Base-by-base conservation (phyloP, 73 alveolate species). In the Blepharisma japonicum region DNA sequence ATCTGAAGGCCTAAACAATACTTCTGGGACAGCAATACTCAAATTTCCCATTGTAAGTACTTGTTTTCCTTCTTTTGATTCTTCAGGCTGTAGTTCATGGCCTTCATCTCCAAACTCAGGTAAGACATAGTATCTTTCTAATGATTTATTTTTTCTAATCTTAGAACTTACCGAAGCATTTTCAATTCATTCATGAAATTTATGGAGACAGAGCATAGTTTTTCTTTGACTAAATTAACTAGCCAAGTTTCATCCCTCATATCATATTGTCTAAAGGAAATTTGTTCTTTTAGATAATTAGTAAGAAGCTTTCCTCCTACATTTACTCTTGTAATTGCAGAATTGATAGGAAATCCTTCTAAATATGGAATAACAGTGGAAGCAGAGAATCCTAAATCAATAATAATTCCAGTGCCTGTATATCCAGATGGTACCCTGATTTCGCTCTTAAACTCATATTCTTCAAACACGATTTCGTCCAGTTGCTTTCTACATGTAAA, bases 231-330 rank as follows among this genome's bases (percentile, higher is more conserved):
- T 71, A 86, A 86, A 77, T 88, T 94, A 8, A 85, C 89, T 20
- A 94, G 86, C 71, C 67, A 77, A 48, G 92, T 86, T 77, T 94
- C 98, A 78, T 91, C 92, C 55, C 90, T 80, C 45, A 94, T 85
- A 71, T 94, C 93, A 71, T 81, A 77, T 54, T 91, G 91, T 79
- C 87, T 79, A 7, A 90, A 91, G 3, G 93, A 83, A 78, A 91
- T 88, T 51, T 85, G 66, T 71, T 94, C 98, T 66, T 86, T 91
- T 66, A 94, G 85, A 68, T 80, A 81, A 74, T 94, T 94, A 5
- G 97, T 94, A 68, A 94, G 80, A 77, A 94, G 87, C 80, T 94
- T 94, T 42, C 98, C 98, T 45, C 98, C 96, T 8, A 94, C 92
- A 79, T 89, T 96, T 6, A 90, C 86, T 67, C 98, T 77, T 68